phyloP scores from a whole-genome alignment of 345 rosid species.

The Camelina hispida region DNA sequence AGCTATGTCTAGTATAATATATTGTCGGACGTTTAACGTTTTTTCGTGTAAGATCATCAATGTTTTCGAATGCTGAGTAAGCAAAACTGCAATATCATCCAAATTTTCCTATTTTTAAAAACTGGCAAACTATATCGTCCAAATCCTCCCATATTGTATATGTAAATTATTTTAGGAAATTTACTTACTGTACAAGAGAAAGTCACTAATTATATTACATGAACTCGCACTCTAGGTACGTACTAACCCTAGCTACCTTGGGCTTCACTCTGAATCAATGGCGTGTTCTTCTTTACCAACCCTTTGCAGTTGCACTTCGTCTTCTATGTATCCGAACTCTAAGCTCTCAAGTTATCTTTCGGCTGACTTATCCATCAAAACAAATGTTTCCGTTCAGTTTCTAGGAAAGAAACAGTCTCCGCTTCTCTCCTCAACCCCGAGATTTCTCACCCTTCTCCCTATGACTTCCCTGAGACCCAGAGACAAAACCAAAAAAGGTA shows the following conservation, averaged over 20 bases:
- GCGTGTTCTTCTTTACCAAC: conserved; percentile 56
- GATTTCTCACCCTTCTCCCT: conserved; percentile 70
- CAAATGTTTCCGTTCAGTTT: background rate
- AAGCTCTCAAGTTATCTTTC: conserved; percentile 33
- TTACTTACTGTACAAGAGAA: background rate
- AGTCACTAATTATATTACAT: background rate
- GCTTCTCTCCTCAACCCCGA: conserved; percentile 54
- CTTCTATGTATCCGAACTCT: conserved; percentile 36
- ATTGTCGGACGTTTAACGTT: too few relatives aligned
- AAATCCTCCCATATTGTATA: too few relatives aligned
- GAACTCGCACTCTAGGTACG: background rate
- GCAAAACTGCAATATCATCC: too few relatives aligned
- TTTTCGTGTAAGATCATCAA: too few relatives aligned
- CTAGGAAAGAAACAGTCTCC: conserved; percentile 48
- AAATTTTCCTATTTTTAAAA: too few relatives aligned
- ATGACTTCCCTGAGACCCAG: conserved; percentile 89
- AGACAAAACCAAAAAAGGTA: conserved; percentile 84
- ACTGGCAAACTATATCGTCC: too few relatives aligned
- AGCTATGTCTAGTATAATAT: too few relatives aligned
- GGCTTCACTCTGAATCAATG: conserved; percentile 45
- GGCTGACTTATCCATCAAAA: too few relatives aligned
- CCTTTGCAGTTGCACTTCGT: conserved; percentile 10
- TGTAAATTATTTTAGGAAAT: too few relatives aligned
- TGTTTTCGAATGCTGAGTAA: too few relatives aligned
- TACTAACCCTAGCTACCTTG: too few relatives aligned